Percentiles rank a stretch among this genome's conserved stretches.
These are phyloP conservation scores for Malassezia arunalokei DNA, from an alignment of 1,284 basidiomycete species.

Conservation along the genomic window DNA sequence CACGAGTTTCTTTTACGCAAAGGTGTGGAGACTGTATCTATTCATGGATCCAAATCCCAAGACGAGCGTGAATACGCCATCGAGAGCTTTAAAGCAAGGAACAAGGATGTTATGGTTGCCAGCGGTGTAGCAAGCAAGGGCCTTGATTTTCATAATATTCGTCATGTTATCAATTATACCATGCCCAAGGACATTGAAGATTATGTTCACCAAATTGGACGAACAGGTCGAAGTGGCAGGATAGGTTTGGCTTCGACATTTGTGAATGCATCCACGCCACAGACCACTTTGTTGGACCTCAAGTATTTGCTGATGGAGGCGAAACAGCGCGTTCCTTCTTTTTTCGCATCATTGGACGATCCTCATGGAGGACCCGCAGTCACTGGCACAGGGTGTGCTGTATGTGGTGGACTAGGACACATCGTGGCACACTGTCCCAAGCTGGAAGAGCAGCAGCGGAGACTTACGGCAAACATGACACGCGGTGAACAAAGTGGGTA, in stretches of 20 bases:
- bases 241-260: constrained; percentile 99
- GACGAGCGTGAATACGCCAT: constrained; percentile 99
- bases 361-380: constrained; percentile 58
- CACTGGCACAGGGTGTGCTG: constrained; percentile 71
- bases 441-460: constrained; percentile 76
- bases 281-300: constrained; percentile 88
- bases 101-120: constrained; percentile 98
- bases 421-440: constrained; percentile 89
- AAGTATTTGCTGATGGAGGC: constrained; percentile 96
- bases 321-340: constrained; percentile 97
- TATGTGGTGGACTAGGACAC: constrained; percentile 96
- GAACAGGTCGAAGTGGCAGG: constrained; percentile 92
- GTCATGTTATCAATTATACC: constrained; percentile 90
- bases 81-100: constrained; percentile 86
- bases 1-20: constrained; percentile 94
- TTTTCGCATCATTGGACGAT: constrained; percentile 80
- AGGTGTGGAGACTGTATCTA: constrained; percentile 94
- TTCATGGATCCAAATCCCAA: constrained; percentile 93
- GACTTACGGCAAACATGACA: constrained; percentile 69
- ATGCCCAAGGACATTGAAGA: constrained; percentile 95
- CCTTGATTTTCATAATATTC: constrained; percentile 94
- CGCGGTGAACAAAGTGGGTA: constrained; percentile 22
- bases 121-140: constrained; percentile 95
- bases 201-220: constrained; percentile 79
- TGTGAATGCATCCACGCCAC: constrained; percentile 89